Percentiles rank a stretch among this genome's conserved stretches.
phyloP scores from a whole-genome alignment of 2,329 filamentous ascomycete species.

The Nemania sp. region DNA sequence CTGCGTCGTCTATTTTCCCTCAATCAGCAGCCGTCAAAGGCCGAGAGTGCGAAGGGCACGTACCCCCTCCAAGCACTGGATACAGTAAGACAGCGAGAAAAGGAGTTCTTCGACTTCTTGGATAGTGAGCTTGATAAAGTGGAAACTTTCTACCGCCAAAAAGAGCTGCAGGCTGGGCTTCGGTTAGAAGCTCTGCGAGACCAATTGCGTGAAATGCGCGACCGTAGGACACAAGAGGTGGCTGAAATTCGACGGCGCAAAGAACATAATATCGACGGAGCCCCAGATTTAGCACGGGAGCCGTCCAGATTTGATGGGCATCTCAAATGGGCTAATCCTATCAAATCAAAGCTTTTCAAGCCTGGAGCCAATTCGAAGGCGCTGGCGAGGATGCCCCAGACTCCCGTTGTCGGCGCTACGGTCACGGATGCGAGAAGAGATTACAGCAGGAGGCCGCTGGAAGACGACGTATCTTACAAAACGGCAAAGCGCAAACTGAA shows the following conservation, averaged over 20 bases:
- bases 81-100: slow-evolving; percentile 69
- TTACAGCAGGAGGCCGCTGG: slow-evolving; percentile 54
- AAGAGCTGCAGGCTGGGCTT: slow-evolving; percentile 82
- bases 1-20: slow-evolving; percentile 49
- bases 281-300: slow-evolving; percentile 28
- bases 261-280: slow-evolving; percentile 39
- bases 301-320: slow-evolving; percentile 34
- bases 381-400: slow-evolving; percentile 58
- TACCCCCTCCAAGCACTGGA: slow-evolving; percentile 50
- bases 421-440: slow-evolving; percentile 47
- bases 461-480: slow-evolving; percentile 76
- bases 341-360: slow-evolving; percentile 59
- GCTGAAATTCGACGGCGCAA: slow-evolving; percentile 47
- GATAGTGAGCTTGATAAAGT: slow-evolving; percentile 89
- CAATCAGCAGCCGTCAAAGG: slow-evolving; percentile 42
- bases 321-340: slow-evolving; percentile 55
- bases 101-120: slow-evolving; percentile 86
- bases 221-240: slow-evolving; percentile 76
- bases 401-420: slow-evolving; percentile 47
- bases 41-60: slow-evolving; percentile 46
- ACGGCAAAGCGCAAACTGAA: slow-evolving; percentile 92
- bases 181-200: slow-evolving; percentile 73
- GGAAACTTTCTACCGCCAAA: slow-evolving; percentile 83
- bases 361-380: slow-evolving; percentile 66
- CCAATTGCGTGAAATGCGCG: slow-evolving; percentile 92